Percentiles rank a stretch among this genome's conserved stretches.
Evolutionary conservation across 2,329 filamentous ascomycete species (phyloP).

Genomic region (Trichoderma arundinaceum): DNA sequence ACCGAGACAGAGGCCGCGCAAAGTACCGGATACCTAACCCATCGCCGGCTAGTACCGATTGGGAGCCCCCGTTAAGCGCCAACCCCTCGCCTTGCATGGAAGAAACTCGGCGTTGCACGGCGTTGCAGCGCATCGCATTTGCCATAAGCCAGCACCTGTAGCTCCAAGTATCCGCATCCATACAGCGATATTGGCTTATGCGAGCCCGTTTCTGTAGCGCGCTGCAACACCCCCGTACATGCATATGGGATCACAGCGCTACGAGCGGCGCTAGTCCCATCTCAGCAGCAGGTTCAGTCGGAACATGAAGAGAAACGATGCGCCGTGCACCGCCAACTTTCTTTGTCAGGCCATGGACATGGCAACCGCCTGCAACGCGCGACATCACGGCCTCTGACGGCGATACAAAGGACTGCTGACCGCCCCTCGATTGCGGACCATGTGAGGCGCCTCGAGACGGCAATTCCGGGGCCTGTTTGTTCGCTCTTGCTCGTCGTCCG

Average conservation of each 20-base stretch:
- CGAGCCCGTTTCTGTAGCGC: neutral
- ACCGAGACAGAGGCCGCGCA: neutral
- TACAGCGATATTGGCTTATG: neutral
- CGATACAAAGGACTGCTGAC: slow-evolving; percentile 21
- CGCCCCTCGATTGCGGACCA: slow-evolving; percentile 18
- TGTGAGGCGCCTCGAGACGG: slow-evolving; percentile 29
- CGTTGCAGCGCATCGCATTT: neutral
- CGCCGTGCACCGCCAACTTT: slow-evolving; percentile 30
- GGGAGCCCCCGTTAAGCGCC: neutral
- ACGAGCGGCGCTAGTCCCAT: slow-evolving; percentile 19
- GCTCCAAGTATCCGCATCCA: neutral
- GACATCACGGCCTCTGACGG: slow-evolving; percentile 19
- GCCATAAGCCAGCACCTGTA: neutral
- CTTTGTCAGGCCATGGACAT: slow-evolving; percentile 27
- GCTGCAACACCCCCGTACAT: slow-evolving; percentile 2
- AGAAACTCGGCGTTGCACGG: slow-evolving; percentile 19
- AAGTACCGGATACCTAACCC: slow-evolving; percentile 8
- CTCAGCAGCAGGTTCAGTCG: slow-evolving; percentile 8
- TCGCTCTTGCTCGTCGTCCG: slow-evolving; percentile 6
- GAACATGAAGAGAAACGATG: slow-evolving; percentile 25
- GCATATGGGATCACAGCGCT: slow-evolving; percentile 14
- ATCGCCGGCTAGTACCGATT: neutral
- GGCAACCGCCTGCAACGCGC: slow-evolving; percentile 22
- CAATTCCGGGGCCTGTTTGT: slow-evolving; percentile 26
- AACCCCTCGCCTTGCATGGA: slow-evolving; percentile 18